Base-by-base conservation (phyloP, 2,329 filamentous ascomycete genomes). In the Sclerotinia trifoliorum region DNA sequence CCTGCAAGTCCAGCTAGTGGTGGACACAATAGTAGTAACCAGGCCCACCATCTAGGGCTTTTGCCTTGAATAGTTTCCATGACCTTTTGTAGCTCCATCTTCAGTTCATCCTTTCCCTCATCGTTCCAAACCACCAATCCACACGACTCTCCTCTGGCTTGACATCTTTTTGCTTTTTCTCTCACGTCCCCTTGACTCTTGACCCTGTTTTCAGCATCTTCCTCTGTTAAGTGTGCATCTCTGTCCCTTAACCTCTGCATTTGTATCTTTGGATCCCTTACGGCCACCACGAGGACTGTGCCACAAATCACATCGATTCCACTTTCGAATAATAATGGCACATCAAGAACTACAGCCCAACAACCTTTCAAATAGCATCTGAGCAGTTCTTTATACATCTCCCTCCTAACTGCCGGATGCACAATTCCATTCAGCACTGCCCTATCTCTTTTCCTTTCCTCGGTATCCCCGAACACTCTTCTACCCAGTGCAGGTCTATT, bases 111-210 rank as follows among this genome's bases (percentile, higher is more conserved):
- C 75, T 83, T 88, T 58, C 87, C 87, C 2, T 86, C 87, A 80
- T 98, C 94, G 80, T 99, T 99, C 92, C 92, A 95, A 32, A 99
- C 85, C 46, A 97, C 92, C 4, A 93, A 85, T 0, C 94, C 94
- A 60, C 84, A 85, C 5, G 87, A 87, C 56, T 80, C 78, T 64
- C 83, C 86, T 57, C 93, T 82, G 58, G 85, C 87, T 79, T 90
- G 83, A 70, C 89, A 92, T 66, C 92, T 83, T 77, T 85, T 84
- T 24, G 92, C 94, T 84, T 98, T 98, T 74, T 91, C 86, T 72
- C 88, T 83, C 70, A 97, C 91, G 78, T 96, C 92, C 57, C 88
- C 90, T 83, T 99, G 95, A 77, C 93, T 96, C 71, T 84, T 82
- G 6, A 99, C 93, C 24, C 95, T 83, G 77, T 96, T 93, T 82